Conservation (phyloP, 176 grass and related monocot genomes). For the Eremochloa ophiuroides region DNA sequence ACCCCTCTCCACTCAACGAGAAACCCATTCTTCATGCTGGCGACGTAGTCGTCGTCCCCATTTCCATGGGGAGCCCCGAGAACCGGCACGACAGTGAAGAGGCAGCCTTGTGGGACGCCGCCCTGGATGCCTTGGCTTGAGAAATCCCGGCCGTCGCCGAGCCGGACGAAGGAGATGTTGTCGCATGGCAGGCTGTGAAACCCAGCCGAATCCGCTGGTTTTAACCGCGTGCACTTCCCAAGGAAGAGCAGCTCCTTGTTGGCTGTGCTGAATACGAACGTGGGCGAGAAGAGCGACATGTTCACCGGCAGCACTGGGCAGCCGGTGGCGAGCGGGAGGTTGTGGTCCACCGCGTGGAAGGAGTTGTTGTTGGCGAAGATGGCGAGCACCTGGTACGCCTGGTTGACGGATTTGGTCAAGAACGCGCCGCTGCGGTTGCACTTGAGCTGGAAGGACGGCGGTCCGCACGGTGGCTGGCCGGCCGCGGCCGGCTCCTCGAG, state of each 20-base stretch:
- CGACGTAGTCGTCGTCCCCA: neutral
- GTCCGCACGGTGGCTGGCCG: neutral
- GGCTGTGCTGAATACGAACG: neutral
- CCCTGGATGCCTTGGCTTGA: neutral
- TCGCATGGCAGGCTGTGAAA: neutral
- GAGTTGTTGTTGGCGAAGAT: neutral
- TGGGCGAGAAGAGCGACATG: neutral
- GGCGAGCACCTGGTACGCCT: neutral
- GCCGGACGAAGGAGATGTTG: neutral
- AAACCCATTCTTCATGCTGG: neutral
- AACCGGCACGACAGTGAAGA: neutral
- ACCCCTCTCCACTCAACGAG: constrained; percentile 17
- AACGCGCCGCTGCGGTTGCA: neutral
- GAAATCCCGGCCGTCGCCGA: neutral
- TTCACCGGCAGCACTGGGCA: constrained; percentile 12
- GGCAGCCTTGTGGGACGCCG: neutral
- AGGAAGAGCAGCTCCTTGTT: constrained; percentile 16
- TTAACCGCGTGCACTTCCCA: neutral
- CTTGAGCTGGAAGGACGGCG: constrained; percentile 15
- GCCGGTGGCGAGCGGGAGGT: constrained; percentile 6
- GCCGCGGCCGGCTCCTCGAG: constrained; percentile 27
- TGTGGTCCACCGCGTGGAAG: neutral
- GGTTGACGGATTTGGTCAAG: rapidly evolving
- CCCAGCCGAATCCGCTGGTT: neutral
- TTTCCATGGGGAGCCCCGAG: neutral